A percentile compares a stretch with the other conserved stretches of the same genome.
Evolutionary conservation across 441 rosid genomes (phyloP).

Genomic region (Melastoma candidum): DNA sequence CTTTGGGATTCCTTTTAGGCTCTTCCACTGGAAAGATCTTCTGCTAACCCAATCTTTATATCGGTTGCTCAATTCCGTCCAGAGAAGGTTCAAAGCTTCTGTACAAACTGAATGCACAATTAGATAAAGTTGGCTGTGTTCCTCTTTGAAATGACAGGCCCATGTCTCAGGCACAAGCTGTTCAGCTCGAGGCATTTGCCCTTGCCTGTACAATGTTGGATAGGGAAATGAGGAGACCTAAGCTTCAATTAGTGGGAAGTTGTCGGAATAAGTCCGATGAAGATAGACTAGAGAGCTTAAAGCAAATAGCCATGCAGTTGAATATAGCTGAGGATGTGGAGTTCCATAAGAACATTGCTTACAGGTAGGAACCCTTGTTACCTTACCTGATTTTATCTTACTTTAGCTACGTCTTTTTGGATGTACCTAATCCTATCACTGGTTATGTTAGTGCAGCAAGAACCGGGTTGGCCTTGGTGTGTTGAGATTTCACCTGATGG

Average conservation of each 20-base stretch:
- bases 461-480: neutral
- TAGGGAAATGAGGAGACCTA: constrained; percentile 43
- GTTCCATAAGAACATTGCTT: constrained; percentile 58
- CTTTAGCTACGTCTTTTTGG: too few relatives aligned
- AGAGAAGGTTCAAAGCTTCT: constrained; percentile 76
- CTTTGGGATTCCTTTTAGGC: constrained; percentile 23
- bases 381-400: neutral
- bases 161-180: constrained; percentile 62
- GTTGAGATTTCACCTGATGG: constrained; percentile 1
- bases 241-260: constrained; percentile 89
- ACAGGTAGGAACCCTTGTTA: constrained; percentile 39
- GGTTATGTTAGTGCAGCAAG: too few relatives aligned
- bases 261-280: constrained; percentile 79
- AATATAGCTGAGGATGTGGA: constrained; percentile 56
- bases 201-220: constrained; percentile 45
- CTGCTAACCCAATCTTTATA: constrained; percentile 47
- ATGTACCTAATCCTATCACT: too few relatives aligned
- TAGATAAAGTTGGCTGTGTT: constrained; percentile 19
- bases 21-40: constrained; percentile 65
- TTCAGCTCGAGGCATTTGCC: constrained; percentile 87
- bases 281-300: constrained; percentile 61
- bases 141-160: constrained; percentile 13
- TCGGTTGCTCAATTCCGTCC: constrained; percentile 97
- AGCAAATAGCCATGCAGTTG: constrained; percentile 61
- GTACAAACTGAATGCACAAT: constrained; percentile 22